phyloP scores from a whole-genome alignment of 1,284 basidiomycete species.

The Leccinum angustisporum region DNA sequence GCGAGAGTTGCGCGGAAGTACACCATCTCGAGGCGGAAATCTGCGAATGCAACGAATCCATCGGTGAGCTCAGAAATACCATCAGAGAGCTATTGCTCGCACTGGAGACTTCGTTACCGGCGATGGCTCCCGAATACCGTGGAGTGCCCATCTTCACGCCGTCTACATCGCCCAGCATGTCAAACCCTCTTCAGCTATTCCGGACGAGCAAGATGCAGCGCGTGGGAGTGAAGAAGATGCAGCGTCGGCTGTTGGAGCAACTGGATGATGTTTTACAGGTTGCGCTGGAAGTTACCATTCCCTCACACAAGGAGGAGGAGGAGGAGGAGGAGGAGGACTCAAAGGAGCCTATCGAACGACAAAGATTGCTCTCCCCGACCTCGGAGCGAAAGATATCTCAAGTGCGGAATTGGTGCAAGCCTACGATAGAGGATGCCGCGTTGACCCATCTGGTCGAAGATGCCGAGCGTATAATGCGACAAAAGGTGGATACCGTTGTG shows the following conservation, averaged over 20 bases:
- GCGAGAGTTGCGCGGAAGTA: conserved; percentile 97
- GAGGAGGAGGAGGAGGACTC: conserved; percentile 80
- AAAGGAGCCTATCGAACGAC: conserved; percentile 89
- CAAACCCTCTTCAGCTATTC: conserved; percentile 72
- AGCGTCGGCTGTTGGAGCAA: conserved; percentile 78
- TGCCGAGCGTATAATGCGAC: conserved; percentile 83
- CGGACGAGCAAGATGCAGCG: conserved; percentile 74
- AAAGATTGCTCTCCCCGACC: conserved; percentile 82
- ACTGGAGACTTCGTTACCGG: conserved; percentile 64
- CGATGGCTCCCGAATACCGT: conserved; percentile 74
- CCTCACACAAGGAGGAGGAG: conserved; percentile 82
- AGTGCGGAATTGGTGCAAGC: conserved; percentile 83
- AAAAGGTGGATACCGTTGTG: conserved; percentile 94
- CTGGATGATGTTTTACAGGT: conserved; percentile 83
- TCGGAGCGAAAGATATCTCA: conserved; percentile 84
- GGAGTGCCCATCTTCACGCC: conserved; percentile 82
- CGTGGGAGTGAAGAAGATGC: conserved; percentile 79
- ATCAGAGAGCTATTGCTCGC: conserved; percentile 71
- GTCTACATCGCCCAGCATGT: conserved; percentile 63
- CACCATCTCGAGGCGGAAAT: conserved; percentile 97
- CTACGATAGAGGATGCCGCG: conserved; percentile 82
- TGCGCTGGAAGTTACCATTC: conserved; percentile 84
- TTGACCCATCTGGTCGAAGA: conserved; percentile 82
- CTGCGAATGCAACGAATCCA: conserved; percentile 88
- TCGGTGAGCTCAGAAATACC: conserved; percentile 82